These are phyloP conservation scores for Candida coquimbonensis DNA, from an alignment of 805 yeast species.

Conservation along the genomic window DNA sequence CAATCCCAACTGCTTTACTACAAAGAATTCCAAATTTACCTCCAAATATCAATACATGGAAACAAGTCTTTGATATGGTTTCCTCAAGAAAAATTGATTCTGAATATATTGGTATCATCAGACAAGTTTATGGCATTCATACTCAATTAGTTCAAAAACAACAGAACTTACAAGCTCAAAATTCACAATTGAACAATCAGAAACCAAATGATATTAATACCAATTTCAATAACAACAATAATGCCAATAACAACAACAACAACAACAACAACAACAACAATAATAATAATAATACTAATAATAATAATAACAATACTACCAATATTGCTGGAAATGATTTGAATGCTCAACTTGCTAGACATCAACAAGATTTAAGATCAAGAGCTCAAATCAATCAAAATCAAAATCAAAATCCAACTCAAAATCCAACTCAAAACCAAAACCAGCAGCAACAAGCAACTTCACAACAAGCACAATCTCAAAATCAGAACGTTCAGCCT, in stretches of 20 bases:
- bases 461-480: neutral
- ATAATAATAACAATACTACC: conserved; percentile 17
- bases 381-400: conserved; percentile 16
- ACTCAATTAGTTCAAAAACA: conserved; percentile 46
- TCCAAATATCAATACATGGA: conserved; percentile 75
- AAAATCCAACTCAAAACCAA: neutral
- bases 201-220: neutral
- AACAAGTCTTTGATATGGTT: conserved; percentile 58
- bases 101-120: conserved; percentile 50
- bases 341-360: conserved; percentile 21
- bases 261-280: conserved; percentile 14
- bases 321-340: conserved; percentile 8
- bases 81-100: conserved; percentile 53
- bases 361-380: conserved; percentile 27
- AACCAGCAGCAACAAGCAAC: neutral
- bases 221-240: neutral
- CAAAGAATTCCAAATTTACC: conserved; percentile 71
- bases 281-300: conserved; percentile 19
- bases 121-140: conserved; percentile 62
- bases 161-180: conserved; percentile 20
- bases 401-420: neutral
- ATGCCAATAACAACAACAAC: conserved; percentile 3
- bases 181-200: neutral
- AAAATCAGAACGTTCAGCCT: neutral
- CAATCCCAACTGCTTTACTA: conserved; percentile 65